Conservation (phyloP, 495 filamentous ascomycete species). For the Neurospora tetrasperma region DNA sequence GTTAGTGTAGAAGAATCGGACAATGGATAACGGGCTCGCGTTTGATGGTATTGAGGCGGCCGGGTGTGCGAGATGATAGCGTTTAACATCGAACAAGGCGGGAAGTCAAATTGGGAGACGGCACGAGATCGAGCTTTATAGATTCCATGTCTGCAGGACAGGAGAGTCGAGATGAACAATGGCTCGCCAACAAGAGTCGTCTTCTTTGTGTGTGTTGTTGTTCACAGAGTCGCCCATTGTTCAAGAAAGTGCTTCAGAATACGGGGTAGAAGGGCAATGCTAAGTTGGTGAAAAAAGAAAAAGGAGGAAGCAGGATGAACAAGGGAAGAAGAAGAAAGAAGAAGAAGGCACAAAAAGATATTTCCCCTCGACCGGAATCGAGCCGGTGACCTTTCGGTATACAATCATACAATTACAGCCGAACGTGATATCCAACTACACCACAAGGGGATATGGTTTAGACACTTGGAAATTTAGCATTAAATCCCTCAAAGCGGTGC, state of each 20-base stretch:
- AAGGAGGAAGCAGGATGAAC: background rate
- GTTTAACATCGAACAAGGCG: background rate
- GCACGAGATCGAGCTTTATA: background rate
- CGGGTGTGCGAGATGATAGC: background rate
- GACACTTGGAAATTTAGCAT: too few species aligned
- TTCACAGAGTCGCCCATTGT: background rate
- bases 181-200: background rate
- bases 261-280: background rate
- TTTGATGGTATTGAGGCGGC: background rate
- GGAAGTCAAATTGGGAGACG: background rate
- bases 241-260: background rate
- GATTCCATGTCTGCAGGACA: background rate
- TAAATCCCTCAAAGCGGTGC: background rate
- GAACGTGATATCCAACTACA: background rate
- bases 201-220: background rate
- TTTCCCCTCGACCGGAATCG: background rate
- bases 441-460: background rate
- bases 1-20: background rate
- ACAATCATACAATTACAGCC: too few species aligned
- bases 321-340: background rate
- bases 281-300: background rate
- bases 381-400: background rate
- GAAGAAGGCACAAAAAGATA: background rate
- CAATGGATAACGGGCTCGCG: background rate
- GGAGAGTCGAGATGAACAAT: background rate